Evolutionary conservation across 2,329 filamentous ascomycete species (phyloP), one percentile per base, ranked within the genome.

Genomic region (Cadophora gregata): DNA sequence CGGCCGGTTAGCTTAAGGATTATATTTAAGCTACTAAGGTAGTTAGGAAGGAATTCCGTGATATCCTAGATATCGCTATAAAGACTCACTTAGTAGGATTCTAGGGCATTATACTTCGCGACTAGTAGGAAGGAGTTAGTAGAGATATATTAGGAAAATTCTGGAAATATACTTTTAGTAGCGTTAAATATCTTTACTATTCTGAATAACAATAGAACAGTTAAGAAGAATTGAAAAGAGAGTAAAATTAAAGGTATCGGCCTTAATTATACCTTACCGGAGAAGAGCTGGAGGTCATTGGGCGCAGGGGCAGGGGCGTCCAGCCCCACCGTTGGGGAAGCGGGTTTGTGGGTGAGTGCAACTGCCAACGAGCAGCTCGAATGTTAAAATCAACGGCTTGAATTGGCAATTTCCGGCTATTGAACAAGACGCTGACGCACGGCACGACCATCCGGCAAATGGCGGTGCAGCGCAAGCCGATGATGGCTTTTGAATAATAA

Each of bases 1-100:
- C 88, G 88, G 71, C 96, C 95, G 10, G 95, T 93, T 50, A 97
- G 88, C 78, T 93, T 89, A 62, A 97, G 86, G 73, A 98, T 97
- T 75, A 96, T 91, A 76, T 91, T 93, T 72, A 90, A 86, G 70
- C 95, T 95, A 66, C 95, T 95, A 0, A 95, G 96, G 76, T 98
- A 95, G 29, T 87, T 85, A 58, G 90, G 83, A n/a, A 98, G 84
- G 79, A 98, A 98, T 66, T 92, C 86, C 48, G 94, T 97, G 77
- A 93, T 93, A 80, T 98, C 93, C 84, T 97, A 98, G 71, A 98
- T 93, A 72, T 93, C 88, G 75, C 91, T 92, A 79, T 97, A 97
- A n/a, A 98, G 85, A 61, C 96, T 85, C 0, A 97, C 94, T 93
- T 95, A 98, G 81, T 95, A 98, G 82, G 91, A 95, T 25, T 96